phyloP scores from a whole-genome alignment of 768 basidiomycete genomes.

The Leccinellum albellum region DNA sequence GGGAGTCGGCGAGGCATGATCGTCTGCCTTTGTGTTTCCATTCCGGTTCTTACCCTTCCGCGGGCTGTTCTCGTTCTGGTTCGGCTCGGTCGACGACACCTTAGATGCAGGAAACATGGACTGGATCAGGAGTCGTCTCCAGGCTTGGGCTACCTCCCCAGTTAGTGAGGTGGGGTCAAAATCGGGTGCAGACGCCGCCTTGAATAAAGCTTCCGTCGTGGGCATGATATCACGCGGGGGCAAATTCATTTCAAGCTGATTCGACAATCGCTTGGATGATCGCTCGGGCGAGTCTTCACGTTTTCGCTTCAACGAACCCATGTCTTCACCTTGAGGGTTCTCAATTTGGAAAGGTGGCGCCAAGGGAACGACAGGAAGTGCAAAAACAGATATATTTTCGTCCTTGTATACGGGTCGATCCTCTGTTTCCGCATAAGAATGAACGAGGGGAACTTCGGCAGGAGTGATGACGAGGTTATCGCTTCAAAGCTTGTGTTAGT shows the following conservation, averaged over 20 bases:
- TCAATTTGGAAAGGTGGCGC: not conserved
- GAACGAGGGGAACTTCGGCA: conserved; percentile 38
- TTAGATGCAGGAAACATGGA: conserved; percentile 59
- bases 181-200: conserved; percentile 19
- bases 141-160: conserved; percentile 49
- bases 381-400: conserved; percentile 60
- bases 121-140: conserved; percentile 48
- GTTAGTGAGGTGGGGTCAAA: conserved; percentile 34
- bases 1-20: not conserved
- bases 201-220: conserved; percentile 12
- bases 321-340: not conserved
- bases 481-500: conserved; percentile 29
- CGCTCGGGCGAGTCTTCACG: conserved; percentile 37
- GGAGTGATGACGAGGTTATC: conserved; percentile 48
- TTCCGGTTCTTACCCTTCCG: conserved; percentile 10
- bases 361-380: conserved; percentile 45
- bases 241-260: not conserved
- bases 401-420: conserved; percentile 54
- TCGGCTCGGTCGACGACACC: conserved; percentile 5
- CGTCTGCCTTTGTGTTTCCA: not conserved
- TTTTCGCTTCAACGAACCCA: conserved; percentile 38
- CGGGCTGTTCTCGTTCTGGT: conserved; percentile 11
- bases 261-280: conserved; percentile 34
- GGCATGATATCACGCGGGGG: not conserved
- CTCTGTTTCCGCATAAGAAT: conserved; percentile 16